phyloP scores from a whole-genome alignment of 495 filamentous ascomycete species.

The Trichodelitschia bisporula region DNA sequence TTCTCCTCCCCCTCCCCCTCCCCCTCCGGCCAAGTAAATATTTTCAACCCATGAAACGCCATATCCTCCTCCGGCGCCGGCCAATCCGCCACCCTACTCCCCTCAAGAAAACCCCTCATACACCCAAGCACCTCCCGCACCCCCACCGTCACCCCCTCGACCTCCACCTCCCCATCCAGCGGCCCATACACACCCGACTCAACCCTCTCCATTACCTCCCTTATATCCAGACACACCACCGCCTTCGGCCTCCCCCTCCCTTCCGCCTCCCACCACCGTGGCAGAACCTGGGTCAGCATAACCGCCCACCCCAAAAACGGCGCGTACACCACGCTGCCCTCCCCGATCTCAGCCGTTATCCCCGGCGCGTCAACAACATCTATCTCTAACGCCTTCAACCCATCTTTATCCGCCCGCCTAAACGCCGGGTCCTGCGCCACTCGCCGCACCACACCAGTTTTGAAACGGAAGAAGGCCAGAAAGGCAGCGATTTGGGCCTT shows the following conservation, averaged over 20 bases:
- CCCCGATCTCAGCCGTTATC: not conserved
- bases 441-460: not conserved
- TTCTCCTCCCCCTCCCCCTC: too few relatives aligned
- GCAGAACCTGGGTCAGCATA: not conserved
- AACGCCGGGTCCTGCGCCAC: not conserved
- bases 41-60: too few relatives aligned
- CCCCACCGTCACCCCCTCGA: too few relatives aligned
- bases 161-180: not conserved
- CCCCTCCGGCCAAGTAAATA: too few relatives aligned
- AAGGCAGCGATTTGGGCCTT: not conserved
- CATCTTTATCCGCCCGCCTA: not conserved
- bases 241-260: not conserved
- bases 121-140: too few relatives aligned
- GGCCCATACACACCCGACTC: not conserved
- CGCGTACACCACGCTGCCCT: not conserved
- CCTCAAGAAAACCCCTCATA: too few relatives aligned
- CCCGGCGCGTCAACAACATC: not conserved
- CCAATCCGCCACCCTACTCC: too few relatives aligned
- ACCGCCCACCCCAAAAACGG: not conserved
- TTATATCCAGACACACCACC: not conserved
- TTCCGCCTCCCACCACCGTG: not conserved
- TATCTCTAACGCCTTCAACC: not conserved
- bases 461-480: not conserved
- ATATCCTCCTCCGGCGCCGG: too few relatives aligned
- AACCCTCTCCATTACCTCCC: not conserved